These are phyloP conservation scores for Testicularia cyperi DNA, from an alignment of 1,284 basidiomycete genomes.

Conservation along the genomic window DNA sequence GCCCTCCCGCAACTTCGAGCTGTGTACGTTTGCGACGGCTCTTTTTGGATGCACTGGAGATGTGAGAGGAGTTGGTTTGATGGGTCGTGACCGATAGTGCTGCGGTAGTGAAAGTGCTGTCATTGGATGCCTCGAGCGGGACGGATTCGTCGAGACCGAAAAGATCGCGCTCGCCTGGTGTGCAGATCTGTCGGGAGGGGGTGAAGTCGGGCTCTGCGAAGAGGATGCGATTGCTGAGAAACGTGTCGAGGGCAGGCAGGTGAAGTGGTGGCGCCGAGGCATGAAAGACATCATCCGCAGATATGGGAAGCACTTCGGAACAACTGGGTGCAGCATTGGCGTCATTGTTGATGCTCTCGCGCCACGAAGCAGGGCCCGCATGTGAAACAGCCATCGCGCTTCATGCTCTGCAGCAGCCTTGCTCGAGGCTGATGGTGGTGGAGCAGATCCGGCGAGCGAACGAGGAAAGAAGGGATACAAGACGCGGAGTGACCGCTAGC, in stretches of 20 bases:
- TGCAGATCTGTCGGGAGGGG: constrained; percentile 18
- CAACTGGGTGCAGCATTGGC: too few species aligned
- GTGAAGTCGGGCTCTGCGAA: constrained; percentile 40
- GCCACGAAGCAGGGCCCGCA: too few species aligned
- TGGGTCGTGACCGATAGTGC: not conserved
- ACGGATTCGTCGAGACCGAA: constrained; percentile 25
- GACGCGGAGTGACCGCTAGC: too few species aligned
- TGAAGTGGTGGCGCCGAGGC: constrained; percentile 52
- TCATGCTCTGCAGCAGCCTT: too few species aligned
- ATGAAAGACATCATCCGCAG: constrained; percentile 53
- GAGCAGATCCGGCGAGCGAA: too few species aligned
- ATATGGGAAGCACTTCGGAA: constrained; percentile 29
- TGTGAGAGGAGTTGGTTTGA: not conserved
- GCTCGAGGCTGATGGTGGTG: too few species aligned
- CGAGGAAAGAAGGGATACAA: too few species aligned
- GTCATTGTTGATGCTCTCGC: too few species aligned
- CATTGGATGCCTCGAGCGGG: not conserved
- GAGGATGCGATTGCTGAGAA: constrained; percentile 34
- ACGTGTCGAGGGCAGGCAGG: constrained; percentile 56
- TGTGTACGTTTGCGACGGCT: constrained; percentile 3
- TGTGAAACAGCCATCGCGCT: too few species aligned
- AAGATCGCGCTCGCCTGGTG: constrained; percentile 34
- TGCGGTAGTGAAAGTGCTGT: not conserved
- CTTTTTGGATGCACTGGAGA: too few species aligned
- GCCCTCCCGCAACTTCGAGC: constrained; percentile 29